Percentiles rank a stretch among this genome's conserved stretches.
Conservation (phyloP, 1,284 basidiomycete species). For the Tilletiaria anomala region DNA sequence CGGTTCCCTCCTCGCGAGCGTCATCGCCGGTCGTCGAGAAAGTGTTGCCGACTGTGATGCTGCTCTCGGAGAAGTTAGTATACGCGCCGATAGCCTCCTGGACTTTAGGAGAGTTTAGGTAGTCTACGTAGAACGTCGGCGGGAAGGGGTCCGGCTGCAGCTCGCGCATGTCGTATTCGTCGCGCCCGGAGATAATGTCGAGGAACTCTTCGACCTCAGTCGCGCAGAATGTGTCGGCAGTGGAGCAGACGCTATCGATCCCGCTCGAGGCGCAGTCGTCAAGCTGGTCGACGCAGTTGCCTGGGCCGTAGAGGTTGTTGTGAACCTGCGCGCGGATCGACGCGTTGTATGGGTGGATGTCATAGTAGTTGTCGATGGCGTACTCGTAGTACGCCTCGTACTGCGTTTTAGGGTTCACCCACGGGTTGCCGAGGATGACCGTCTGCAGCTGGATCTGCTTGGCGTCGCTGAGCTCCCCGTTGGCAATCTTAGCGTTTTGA, state of each 20-base stretch:
- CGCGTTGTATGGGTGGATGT: conserved; percentile 14
- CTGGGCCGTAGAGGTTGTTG: conserved; percentile 14
- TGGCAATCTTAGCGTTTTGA: conserved; percentile 49
- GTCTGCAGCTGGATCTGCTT: conserved; percentile 50
- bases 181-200: conserved; percentile 10
- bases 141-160: conserved; percentile 23
- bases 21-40: conserved; percentile 19
- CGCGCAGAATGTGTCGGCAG: conserved; percentile 19
- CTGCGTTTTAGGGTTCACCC: conserved; percentile 19
- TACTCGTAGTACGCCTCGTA: conserved; percentile 25
- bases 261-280: conserved; percentile 13
- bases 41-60: conserved; percentile 7
- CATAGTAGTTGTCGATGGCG: conserved; percentile 22
- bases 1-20: conserved; percentile 11
- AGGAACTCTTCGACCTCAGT: conserved; percentile 13
- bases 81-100: conserved; percentile 18
- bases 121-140: conserved; percentile 16
- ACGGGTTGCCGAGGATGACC: conserved; percentile 47
- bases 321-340: conserved; percentile 11
- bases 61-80: conserved; percentile 20
- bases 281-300: conserved; percentile 22
- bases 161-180: conserved; percentile 18
- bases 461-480: conserved; percentile 40
- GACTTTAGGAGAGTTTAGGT: conserved; percentile 14
- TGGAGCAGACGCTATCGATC: conserved; percentile 13